phyloP scores from a whole-genome alignment of 768 basidiomycete genomes.

The Pleurotus cornucopiae region DNA sequence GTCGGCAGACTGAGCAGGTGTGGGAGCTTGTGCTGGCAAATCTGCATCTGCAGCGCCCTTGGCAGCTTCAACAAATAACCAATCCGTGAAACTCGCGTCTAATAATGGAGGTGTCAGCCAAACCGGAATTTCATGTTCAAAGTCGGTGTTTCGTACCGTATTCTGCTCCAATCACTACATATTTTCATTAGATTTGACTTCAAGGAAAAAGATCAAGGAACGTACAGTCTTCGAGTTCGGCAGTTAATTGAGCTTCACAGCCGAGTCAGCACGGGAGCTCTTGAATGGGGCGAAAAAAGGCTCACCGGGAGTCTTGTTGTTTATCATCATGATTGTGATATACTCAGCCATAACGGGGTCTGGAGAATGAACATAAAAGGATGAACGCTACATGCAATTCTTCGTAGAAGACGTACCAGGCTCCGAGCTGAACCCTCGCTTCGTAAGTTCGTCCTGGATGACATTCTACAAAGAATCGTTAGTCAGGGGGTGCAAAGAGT shows the following conservation, averaged over 20 bases:
- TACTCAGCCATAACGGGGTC: slow-evolving; percentile 94
- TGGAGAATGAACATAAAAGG: slow-evolving; percentile 21
- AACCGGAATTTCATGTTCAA: no score
- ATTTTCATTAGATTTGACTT: neutral
- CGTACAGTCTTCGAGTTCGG: slow-evolving; percentile 80
- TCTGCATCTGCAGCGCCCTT: slow-evolving; percentile 61
- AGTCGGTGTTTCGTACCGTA: slow-evolving; percentile 44
- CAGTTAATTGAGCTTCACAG: slow-evolving; percentile 73
- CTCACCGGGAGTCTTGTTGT: slow-evolving; percentile 79
- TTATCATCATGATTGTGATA: slow-evolving; percentile 93
- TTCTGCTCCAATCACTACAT: slow-evolving; percentile 69
- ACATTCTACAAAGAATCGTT: slow-evolving; percentile 35
- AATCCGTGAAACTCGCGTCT: slow-evolving; percentile 85
- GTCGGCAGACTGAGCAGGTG: slow-evolving; percentile 27
- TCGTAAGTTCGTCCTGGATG: slow-evolving; percentile 78
- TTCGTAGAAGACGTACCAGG: slow-evolving; percentile 48
- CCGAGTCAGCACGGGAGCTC: neutral
- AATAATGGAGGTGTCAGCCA: slow-evolving; percentile 9
- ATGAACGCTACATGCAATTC: slow-evolving; percentile 7
- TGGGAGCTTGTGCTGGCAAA: slow-evolving; percentile 29
- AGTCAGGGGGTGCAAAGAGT: neutral
- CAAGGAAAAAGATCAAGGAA: slow-evolving; percentile 11
- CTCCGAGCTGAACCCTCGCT: slow-evolving; percentile 69
- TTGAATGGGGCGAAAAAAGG: slow-evolving; percentile 8
- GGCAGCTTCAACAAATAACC: slow-evolving; percentile 80